Evolutionary conservation across 139 green algal species (phyloP).

Genomic region (Choricystis sp.): DNA sequence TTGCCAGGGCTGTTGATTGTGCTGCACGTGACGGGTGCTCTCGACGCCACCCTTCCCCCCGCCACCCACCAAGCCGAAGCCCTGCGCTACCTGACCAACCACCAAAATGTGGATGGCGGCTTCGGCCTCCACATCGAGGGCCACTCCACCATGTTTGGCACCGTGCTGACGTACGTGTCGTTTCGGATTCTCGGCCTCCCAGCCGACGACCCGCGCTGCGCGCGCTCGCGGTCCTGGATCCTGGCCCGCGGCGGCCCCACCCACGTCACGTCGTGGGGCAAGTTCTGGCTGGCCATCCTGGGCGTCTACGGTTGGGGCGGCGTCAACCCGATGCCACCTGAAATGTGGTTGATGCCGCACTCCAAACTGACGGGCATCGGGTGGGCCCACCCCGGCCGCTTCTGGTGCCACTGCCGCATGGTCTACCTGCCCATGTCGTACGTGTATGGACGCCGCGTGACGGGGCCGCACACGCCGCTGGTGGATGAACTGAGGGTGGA

Average conservation of each 20-base stretch:
- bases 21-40: conserved; percentile 47
- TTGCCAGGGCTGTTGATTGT: conserved; percentile 90
- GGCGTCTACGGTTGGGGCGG: conserved; percentile 85
- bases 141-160: conserved; percentile 95
- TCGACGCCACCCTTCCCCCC: conserved; percentile 58
- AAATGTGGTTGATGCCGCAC: conserved; percentile 98
- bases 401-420: conserved; percentile 98
- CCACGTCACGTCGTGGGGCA: conserved; percentile 85
- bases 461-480: conserved; percentile 34
- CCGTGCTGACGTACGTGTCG: conserved; percentile 65
- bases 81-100: conserved; percentile 83
- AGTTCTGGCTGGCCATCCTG: conserved; percentile 96
- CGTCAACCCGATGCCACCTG: conserved; percentile 79
- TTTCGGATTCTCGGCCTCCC: conserved; percentile 51
- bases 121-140: conserved; percentile 98
- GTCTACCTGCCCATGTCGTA: conserved; percentile 99
- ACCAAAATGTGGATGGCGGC: conserved; percentile 89
- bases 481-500: conserved; percentile 41
- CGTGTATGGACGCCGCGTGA: conserved; percentile 70
- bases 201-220: conserved; percentile 24
- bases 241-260: conserved; percentile 60
- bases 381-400: conserved; percentile 70
- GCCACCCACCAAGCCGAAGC: conserved; percentile 45
- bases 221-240: conserved; percentile 65
- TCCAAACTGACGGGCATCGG: conserved; percentile 56